Evolutionary conservation across 352 stramenopile species (phyloP).

Genomic region (Phytophthora hybrid): DNA sequence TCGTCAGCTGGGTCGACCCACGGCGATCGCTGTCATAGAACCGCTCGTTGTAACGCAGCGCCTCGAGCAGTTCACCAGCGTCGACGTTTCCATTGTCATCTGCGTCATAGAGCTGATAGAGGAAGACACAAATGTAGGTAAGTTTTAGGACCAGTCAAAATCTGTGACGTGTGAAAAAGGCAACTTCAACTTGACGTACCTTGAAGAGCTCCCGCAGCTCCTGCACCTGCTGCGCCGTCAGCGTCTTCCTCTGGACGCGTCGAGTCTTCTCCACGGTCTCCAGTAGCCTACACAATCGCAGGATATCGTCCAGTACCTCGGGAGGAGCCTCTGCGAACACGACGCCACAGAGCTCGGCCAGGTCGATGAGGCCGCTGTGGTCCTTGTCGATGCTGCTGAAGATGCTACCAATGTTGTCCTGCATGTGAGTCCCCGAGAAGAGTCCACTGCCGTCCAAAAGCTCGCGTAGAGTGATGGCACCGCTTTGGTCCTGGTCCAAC

Average conservation of each 20-base stretch:
- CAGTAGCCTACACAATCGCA: constrained; percentile 61
- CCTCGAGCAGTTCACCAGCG: constrained; percentile 69
- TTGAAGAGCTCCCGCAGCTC: constrained; percentile 74
- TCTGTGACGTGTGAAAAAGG: constrained; percentile 37
- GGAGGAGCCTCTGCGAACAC: constrained; percentile 63
- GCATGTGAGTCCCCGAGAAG: constrained; percentile 68
- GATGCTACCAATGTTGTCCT: constrained; percentile 77
- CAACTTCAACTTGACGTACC: constrained; percentile 43
- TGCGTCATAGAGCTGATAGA: constrained; percentile 62
- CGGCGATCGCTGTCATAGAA: constrained; percentile 68
- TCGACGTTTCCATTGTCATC: constrained; percentile 80
- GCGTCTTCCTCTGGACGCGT: constrained; percentile 57
- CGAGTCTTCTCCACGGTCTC: constrained; percentile 64
- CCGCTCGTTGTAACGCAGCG: constrained; percentile 73
- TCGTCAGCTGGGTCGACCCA: constrained; percentile 44
- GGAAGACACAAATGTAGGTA: not conserved
- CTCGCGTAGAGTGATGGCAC: constrained; percentile 69
- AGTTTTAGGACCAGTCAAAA: constrained; percentile 8
- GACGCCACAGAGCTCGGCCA: constrained; percentile 64
- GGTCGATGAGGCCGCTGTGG: constrained; percentile 78
- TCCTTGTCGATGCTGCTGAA: constrained; percentile 84
- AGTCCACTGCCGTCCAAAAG: constrained; percentile 66
- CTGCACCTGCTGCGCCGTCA: constrained; percentile 62
- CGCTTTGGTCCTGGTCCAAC: constrained; percentile 77
- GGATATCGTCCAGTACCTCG: constrained; percentile 61